phyloP scores from a whole-genome alignment of 2,329 filamentous ascomycete genomes.

The Ilyonectria mors-panacis region DNA sequence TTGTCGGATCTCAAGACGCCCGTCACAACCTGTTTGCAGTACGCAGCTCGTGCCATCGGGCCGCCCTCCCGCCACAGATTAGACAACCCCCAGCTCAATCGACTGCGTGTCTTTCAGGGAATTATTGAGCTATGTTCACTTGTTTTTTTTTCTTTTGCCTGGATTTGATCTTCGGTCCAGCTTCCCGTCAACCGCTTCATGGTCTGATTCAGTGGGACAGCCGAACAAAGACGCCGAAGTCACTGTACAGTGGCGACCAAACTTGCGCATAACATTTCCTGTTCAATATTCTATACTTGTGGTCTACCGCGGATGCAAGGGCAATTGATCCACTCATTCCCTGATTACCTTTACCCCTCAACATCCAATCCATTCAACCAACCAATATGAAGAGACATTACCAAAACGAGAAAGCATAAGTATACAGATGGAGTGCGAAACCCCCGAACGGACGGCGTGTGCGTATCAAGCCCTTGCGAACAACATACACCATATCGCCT shows the following conservation, averaged over 20 bases:
- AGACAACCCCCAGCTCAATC: background rate
- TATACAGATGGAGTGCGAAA: background rate
- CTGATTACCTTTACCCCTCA: background rate
- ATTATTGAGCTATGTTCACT: background rate
- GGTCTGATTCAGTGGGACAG: too few species aligned
- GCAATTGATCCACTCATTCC: background rate
- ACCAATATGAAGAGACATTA: slow-evolving; percentile 5
- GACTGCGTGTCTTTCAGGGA: background rate
- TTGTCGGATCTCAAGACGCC: background rate
- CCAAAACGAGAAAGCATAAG: background rate
- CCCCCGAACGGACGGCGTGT: too few species aligned
- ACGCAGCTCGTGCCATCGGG: slow-evolving; percentile 1
- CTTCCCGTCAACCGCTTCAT: slow-evolving; percentile 3
- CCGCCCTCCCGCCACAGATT: background rate
- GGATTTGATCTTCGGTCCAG: background rate
- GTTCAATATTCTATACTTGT: background rate
- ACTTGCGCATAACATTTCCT: background rate
- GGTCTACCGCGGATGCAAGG: background rate
- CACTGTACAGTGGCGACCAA: background rate
- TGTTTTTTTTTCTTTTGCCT: background rate
- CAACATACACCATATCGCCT: background rate
- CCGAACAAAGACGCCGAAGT: background rate
- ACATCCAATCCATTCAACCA: slow-evolving; percentile 1
- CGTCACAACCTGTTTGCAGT: background rate
- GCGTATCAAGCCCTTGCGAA: background rate